Evolutionary conservation across 1,139 yeast species (phyloP), one percentile per base, ranked within the genome.

Genomic region (Lodderomyces oxycetoniae): DNA sequence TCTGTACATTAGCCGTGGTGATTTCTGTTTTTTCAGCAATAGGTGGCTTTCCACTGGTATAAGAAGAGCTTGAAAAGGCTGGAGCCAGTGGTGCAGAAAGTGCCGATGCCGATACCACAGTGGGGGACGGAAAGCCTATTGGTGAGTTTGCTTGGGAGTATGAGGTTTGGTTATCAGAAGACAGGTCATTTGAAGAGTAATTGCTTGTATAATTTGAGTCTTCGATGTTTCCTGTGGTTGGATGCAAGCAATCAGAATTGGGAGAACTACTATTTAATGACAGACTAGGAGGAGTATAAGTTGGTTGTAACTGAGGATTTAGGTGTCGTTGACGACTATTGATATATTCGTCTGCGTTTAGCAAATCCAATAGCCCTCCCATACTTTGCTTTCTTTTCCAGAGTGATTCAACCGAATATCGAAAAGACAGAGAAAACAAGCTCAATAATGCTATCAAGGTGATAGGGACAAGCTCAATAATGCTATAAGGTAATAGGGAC

Each of bases 311-410:
- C n/a, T n/a, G n/a, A n/a, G n/a, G n/a, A n/a, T n/a, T n/a, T n/a
- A n/a, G n/a, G n/a, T n/a, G n/a, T 11, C 20, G 28, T 12, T 30
- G 31, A 16, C 20, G 17, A 16, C 25, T 30, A 9, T 31, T 28
- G 26, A 25, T 26, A 8, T 22, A 16, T 13, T 32, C 34, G 17
- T 35, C 37, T 22, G 35, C 35, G 17, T 39, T 36, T 25, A 39
- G 28, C 34, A 39, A 28, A 30, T 39, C 31, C 13, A 30, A 29
- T 10, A 39, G 16, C 3, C 39, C 37, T 17, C 33, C 28, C 41
- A 38, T 38, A 16, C 5, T 15, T 16, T 24, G 8, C n/a, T 8
- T 20, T 20, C 23, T 20, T 9, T 20, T 9, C 8, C n/a, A n/a
- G 23, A n/a, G 23, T 9, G 10, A 8, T 20, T 9, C n/a, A 20